Evolutionary conservation across 805 yeast genomes (phyloP), one percentile per base, ranked within the genome.

Genomic region (Yamadazyma tumulicola): DNA sequence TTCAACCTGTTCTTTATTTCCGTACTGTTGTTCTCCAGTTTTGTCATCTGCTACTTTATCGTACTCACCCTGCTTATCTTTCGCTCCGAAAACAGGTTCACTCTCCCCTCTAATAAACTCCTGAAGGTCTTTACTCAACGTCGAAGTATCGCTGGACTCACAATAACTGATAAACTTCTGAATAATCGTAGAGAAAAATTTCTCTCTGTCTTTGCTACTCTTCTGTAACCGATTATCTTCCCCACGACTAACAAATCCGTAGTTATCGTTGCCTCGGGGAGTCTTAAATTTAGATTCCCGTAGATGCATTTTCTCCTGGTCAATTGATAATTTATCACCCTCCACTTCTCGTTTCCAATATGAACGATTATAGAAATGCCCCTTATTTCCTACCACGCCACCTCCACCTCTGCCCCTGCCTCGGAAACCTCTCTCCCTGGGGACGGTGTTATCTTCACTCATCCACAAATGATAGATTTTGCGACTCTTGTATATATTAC

Each of bases 161-260:
- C 74, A 59, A 51, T 64, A 51, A 32, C 53, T 26, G 19, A 45
- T 35, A 39, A 55, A 54, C 13, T 59, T 51, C 9, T 35, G 29
- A 19, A 65, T 49, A 3, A 78, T 67, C 23, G 54, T 43, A 2
- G 52, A 45, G 45, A 72, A 73, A 33, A 64, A 67, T 19, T 51
- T 52, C 5, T 45, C 48, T 44, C 85, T 57, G 7, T 69, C 73
- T 4, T 37, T 32, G 3, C 60, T 61, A 45, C 72, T 70, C 4
- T 55, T 47, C 45, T 71, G 78, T 26, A 81, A 59, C 25, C 72
- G 50, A 33, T 49, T 51, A 36, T 72, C 79, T 28, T 73, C 79
- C 1, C 85, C 85, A 37, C 86, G 58, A 42, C 85, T 80, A 6
- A 79, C 54, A 32, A 76, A 58, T 0, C 85, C 84, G 41, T 67